Base-by-base conservation (phyloP, 495 filamentous ascomycete genomes). In the Penicillium turbatum region DNA sequence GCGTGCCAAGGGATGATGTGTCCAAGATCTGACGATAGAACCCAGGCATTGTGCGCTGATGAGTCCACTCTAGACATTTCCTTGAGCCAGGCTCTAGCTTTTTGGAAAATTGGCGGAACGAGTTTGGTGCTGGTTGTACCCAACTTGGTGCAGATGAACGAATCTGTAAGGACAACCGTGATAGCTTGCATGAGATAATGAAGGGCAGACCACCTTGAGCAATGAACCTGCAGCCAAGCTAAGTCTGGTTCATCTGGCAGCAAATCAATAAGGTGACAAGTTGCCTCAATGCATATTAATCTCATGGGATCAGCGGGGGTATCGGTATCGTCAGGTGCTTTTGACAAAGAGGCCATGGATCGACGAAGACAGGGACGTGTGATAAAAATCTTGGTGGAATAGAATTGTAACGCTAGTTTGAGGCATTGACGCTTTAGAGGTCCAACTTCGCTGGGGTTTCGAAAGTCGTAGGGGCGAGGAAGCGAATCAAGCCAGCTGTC, bases 311-410 rank as follows among this genome's bases (percentile, higher is more conserved):
- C n/a, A n/a, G 26, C 31, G 13, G 27, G 2, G 2, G 17, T 8
- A 27, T n/a, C 5, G 4, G 47, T 79, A 74, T 5, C 66, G 66
- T 10, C 62, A 49, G 34, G 79, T 73, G 13, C 15, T 32, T 12
- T 10, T 9, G 43, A 21, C 5, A 79, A 48, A 24, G 21, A 24
- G 4, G 21, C 21, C 21, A 24, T 24, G 21, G 4, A 24, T 1
- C 72, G 71, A 51, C 79, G 81, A 11, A 86, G 67, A 59, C 79
- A 83, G 34, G 82, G 83, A 13, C 82, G 79, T 32, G 76, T 74
- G 31, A 81, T 74, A 12, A 86, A 63, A 16, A 83, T 78, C 17
- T 71, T 72, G 17, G 75, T 73, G 54, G 79, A 78, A 59, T 79
- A 75, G 57, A 79, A 84, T 36, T 71, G 67, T 53, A 85, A 74